phyloP scores from a whole-genome alignment of 2,329 filamentous ascomycete species.

The Calonectria hawksworthii region DNA sequence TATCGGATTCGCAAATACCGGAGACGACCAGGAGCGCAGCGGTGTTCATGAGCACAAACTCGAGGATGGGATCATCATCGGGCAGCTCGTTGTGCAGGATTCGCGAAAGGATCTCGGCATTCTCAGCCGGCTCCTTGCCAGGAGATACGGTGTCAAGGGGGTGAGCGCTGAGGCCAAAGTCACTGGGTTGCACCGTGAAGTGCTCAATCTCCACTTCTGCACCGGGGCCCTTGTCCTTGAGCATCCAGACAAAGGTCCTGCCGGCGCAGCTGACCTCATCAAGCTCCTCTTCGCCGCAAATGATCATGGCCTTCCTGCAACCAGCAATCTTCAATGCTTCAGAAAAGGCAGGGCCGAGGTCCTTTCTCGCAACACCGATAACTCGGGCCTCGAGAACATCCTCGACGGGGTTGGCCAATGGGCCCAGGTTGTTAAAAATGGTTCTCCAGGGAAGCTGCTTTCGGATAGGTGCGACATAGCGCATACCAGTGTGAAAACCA shows the following conservation, averaged over 20 bases:
- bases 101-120: slow-evolving; percentile 84
- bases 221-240: slow-evolving; percentile 65
- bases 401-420: slow-evolving; percentile 91
- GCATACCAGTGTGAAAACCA: slow-evolving; percentile 96
- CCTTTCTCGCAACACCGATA: slow-evolving; percentile 90
- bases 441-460: slow-evolving; percentile 93
- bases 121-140: slow-evolving; percentile 88
- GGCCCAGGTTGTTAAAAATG: slow-evolving; percentile 97
- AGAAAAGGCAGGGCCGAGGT: slow-evolving; percentile 90
- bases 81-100: slow-evolving; percentile 82
- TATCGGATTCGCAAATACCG: slow-evolving; percentile 87
- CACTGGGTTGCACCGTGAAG: slow-evolving; percentile 84
- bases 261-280: slow-evolving; percentile 97
- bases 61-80: slow-evolving; percentile 85
- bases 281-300: slow-evolving; percentile 94
- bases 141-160: slow-evolving; percentile 83
- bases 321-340: slow-evolving; percentile 85
- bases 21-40: slow-evolving; percentile 88
- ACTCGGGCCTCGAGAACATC: slow-evolving; percentile 88
- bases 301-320: slow-evolving; percentile 85
- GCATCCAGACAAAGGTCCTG: slow-evolving; percentile 88
- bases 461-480: slow-evolving; percentile 86
- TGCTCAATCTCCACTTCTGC: slow-evolving; percentile 73
- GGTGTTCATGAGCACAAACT: slow-evolving; percentile 96
- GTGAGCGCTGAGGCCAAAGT: slow-evolving; percentile 87